These are phyloP conservation scores for Yarrowia keelungensis DNA, from an alignment of 805 yeast species.

Conservation along the genomic window DNA sequence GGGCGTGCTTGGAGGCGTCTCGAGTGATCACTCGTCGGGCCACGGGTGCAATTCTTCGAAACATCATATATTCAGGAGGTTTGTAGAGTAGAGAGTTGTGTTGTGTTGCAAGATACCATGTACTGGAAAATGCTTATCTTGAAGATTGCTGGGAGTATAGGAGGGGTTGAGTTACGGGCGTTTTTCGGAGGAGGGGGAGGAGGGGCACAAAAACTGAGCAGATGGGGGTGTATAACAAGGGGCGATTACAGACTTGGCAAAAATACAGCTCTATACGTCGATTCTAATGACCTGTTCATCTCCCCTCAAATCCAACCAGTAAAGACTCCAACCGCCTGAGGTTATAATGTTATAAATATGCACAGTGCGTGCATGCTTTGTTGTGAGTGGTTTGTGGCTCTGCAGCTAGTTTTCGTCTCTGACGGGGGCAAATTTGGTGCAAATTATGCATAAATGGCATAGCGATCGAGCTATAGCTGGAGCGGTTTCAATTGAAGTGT, in stretches of 20 bases:
- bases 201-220: no score
- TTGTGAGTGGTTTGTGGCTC: slow-evolving; percentile 32
- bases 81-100: background rate
- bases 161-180: slow-evolving; percentile 6
- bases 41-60: slow-evolving; percentile 32
- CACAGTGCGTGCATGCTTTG: slow-evolving; percentile 5
- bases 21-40: slow-evolving; percentile 33
- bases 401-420: slow-evolving; percentile 1
- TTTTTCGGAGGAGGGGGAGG: background rate
- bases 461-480: background rate
- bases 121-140: slow-evolving; percentile 26
- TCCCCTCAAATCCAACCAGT: slow-evolving; percentile 3
- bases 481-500: no score
- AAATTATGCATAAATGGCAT: background rate
- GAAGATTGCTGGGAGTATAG: slow-evolving; percentile 27
- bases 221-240: no score
- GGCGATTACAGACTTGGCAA: no score
- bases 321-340: slow-evolving; percentile 25
- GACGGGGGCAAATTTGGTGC: slow-evolving; percentile 1
- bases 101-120: slow-evolving; percentile 25
- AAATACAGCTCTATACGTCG: no score
- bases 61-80: slow-evolving; percentile 3
- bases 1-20: slow-evolving; percentile 9
- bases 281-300: no score
- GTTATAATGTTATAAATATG: slow-evolving; percentile 2